Evolutionary conservation across 1,139 yeast genomes (phyloP), one percentile per base, ranked within the genome.

Genomic region (Zygosaccharomyces pseudobailii): DNA sequence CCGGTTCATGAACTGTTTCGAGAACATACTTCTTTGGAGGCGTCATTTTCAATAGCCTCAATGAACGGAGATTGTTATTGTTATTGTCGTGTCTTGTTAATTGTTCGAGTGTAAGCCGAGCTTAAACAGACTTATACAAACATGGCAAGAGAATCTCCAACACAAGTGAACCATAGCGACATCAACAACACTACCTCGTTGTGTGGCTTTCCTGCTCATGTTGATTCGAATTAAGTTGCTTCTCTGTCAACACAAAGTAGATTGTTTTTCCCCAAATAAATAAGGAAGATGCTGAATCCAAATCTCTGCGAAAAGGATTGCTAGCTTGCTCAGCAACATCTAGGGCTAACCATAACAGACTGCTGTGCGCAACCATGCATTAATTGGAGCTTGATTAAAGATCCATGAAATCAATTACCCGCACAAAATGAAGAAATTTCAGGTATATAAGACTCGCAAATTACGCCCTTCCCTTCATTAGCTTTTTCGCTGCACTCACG

Each of bases 21-120:
- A n/a, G 8, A 13, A 22, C 51, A 43, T 46, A 48, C 51, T 25
- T 40, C 30, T 32, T 33, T 8, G 46, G 39, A 30, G 21, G 24
- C 19, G 47, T 30, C 47, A 40, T 44, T 22, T 30, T 34, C 9
- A 6, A 27, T 27, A 9, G 10, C 8, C 10, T 27, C 5, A 2
- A 27, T 27, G 8, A 27, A 13, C 17, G 17, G 8, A 2, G n/a
- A n/a, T n/a, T n/a, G n/a, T n/a, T 27, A 9, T 27, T 4, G 30
- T 27, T 27, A 3, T 4, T 27, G 8, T 30, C 13, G 19, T n/a
- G 6, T 19, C 6, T 10, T 30, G 33, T 30, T 30, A 30, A 10
- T 30, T 30, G 19, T n/a, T 30, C 33, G 33, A 30, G 33, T 3
- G 33, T 13, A 30, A 5, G 13, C 19, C 33, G 19, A 6, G 7